These are phyloP conservation scores for Capsicum rhomboideum DNA, from an alignment of 257 asterid genomes.

Conservation along the genomic window DNA sequence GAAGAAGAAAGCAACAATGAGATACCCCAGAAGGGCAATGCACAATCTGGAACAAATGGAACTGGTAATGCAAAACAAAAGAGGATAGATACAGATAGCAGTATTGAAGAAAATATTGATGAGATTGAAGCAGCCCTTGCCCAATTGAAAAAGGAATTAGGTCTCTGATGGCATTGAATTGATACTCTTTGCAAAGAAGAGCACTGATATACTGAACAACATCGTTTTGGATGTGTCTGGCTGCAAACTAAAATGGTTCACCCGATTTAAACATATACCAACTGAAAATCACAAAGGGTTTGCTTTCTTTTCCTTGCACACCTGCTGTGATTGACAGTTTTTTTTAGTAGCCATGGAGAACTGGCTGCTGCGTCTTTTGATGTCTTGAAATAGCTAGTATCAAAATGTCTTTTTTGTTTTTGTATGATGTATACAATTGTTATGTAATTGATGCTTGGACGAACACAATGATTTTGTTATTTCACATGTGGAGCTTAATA, in stretches of 20 bases:
- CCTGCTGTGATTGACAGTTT: not conserved
- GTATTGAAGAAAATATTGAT: slow-evolving; percentile 54
- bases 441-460: not conserved
- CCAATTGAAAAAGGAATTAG: slow-evolving; percentile 70
- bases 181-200: not conserved
- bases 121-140: slow-evolving; percentile 88
- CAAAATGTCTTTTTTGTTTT: not conserved
- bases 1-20: slow-evolving; percentile 17
- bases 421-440: not conserved
- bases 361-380: not conserved
- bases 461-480: not conserved
- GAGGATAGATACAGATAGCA: slow-evolving; percentile 19
- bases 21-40: slow-evolving; percentile 16
- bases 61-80: slow-evolving; percentile 20
- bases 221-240: not conserved
- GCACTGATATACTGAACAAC: not conserved
- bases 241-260: not conserved
- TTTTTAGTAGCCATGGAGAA: not conserved
- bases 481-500: not conserved
- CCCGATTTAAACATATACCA: not conserved
- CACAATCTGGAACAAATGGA: slow-evolving; percentile 20
- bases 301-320: not conserved
- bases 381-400: not conserved
- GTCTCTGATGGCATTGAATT: slow-evolving; percentile 30
- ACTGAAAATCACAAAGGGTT: not conserved